Base-by-base conservation (phyloP, 768 basidiomycete species). In the Austroboletus eburneus region DNA sequence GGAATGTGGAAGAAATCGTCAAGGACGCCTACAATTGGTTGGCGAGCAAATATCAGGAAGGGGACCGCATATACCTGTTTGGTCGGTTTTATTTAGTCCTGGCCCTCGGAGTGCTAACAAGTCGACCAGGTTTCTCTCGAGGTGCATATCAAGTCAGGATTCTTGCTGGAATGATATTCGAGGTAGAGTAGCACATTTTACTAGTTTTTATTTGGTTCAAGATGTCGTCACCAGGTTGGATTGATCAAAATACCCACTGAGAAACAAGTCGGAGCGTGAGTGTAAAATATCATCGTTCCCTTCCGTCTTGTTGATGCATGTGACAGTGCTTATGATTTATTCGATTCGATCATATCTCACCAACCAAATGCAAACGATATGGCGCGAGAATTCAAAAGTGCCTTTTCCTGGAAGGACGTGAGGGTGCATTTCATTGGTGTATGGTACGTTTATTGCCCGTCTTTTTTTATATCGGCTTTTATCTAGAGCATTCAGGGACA, bases 401-500 rank as follows among this genome's bases (percentile, higher is more conserved):
- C 73, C 0, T 76, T 76, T 48, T 74, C 72, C 9, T 55, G 53
- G 53, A 62, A 69, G 22, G 67, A 71, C 42, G 71, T 78, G 3
- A 53, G 58, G 27, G 70, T 79, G 6, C 71, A 78, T 23, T 78
- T 78, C 45, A 61, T 79, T 23, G 78, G 78, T 1, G 71, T 74
- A 10, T 78, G 74, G 76, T 75, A 48, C 4, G 76, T 52, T 36
- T 12, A 10, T 41, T 22, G n/a, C n/a, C 9, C 13, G 14, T 43
- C 17, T 5, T 52, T 21, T n/a, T 55, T 29, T 4, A 12, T 14
- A n/a, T 25, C 6, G 2, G 22, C 10, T 16, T 9, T 29, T 17
- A 24, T 18, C 23, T 9, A 30, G 8, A 36, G 24, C 3, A 16
- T 24, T 24, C 44, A 83, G 81, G 79, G 82, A 85, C 48, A 83